Base-by-base conservation (phyloP, 805 yeast species). In the Saturnispora kantuleensis region DNA sequence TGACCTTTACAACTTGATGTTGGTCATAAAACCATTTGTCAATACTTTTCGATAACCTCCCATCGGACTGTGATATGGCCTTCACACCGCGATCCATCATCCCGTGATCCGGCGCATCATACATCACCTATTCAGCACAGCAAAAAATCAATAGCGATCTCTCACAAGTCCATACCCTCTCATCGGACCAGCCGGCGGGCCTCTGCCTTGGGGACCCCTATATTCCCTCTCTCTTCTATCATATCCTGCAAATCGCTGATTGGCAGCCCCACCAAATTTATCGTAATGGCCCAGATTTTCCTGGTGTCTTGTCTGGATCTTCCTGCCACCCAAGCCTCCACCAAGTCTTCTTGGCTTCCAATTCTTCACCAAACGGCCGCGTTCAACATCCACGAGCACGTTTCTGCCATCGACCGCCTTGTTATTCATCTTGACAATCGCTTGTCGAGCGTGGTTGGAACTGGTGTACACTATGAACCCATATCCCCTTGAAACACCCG, bases 271-370 rank as follows among this genome's bases (percentile, higher is more conserved):
- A 21, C 26, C 26, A 7, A 4, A 21, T 21, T 21, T 21, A 21
- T 21, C 26, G 26, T 21, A 21, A 21, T 21, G 26, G 8, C 26
- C 26, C 26, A 21, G 2, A 21, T 21, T 21, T 21, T 21, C 26
- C 2, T 5, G 12, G 17, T 16, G 37, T 9, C 35, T 47, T 16
- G n/a, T 39, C 16, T 12, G n/a, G 35, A 29, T 47, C 44, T 13
- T 41, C 39, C 64, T 50, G 1, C 96, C 96, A 4, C 97, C 97
- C n/a, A 84, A 62, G 0, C 97, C 97, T 4, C 97, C 97, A 1
- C 96, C 96, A 2, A 90, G 66, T 47, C 90, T 60, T 53, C 83
- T 58, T 0, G 94, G 93, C 45, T 70, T 72, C 83, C 89, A 84
- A 51, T 71, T 74, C 45, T 81, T 73, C 12, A 74, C 72, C 1